phyloP scores from a whole-genome alignment of 192 early-diverging fungal genomes.

The Neocallimastix lanati region DNA sequence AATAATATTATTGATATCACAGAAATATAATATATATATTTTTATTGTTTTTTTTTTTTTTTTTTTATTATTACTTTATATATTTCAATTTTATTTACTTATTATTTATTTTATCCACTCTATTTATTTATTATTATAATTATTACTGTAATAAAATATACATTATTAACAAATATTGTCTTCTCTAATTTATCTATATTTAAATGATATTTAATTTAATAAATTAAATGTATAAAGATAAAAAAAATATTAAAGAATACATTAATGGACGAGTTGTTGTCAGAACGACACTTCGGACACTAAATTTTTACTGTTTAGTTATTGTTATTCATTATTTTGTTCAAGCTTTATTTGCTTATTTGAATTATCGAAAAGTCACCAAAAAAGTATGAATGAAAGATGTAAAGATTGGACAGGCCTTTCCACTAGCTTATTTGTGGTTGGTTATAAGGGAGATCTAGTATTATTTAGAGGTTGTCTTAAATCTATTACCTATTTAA shows the following conservation, averaged over 20 bases:
- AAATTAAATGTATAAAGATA: too few species aligned
- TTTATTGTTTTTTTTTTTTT: too few species aligned
- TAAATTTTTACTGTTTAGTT: not conserved
- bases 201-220: too few species aligned
- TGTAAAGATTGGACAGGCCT: not conserved
- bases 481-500: constrained; percentile 4
- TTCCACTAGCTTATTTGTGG: constrained; percentile 5
- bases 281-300: not conserved
- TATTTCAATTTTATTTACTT: too few species aligned
- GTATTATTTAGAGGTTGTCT: constrained; percentile 7
- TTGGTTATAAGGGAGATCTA: constrained; percentile 13
- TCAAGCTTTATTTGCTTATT: not conserved
- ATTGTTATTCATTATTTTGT: not conserved
- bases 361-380: not conserved
- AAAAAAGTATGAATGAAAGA: not conserved
- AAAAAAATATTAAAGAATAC: not conserved
- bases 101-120: too few species aligned
- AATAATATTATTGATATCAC: too few species aligned
- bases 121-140: too few species aligned
- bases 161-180: too few species aligned
- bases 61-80: too few species aligned
- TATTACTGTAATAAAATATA: too few species aligned
- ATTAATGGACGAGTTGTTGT: not conserved
- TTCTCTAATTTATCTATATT: too few species aligned
- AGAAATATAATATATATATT: too few species aligned